Conservation (phyloP, 371 early-diverging fungal species). For the Mortierella sp. region DNA sequence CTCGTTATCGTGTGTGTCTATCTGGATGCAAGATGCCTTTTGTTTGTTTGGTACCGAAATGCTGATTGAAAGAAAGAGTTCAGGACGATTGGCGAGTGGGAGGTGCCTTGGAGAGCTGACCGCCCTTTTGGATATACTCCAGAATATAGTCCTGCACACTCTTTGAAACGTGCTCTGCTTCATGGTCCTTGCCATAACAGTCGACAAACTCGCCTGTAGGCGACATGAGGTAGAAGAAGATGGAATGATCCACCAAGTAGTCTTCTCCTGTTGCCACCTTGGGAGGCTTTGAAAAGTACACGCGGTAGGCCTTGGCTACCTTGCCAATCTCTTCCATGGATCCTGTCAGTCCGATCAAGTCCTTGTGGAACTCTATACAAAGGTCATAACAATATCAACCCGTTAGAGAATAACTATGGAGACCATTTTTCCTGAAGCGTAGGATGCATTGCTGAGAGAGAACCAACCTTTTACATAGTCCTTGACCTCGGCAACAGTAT, state of each 20-base stretch:
- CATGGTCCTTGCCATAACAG: conserved; percentile 85
- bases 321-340: conserved; percentile 82
- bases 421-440: too few species aligned
- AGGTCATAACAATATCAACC: too few species aligned
- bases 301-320: conserved; percentile 91
- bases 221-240: conserved; percentile 96
- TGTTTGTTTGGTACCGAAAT: too few species aligned
- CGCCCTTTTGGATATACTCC: conserved; percentile 60
- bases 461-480: conserved; percentile 82
- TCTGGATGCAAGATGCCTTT: too few species aligned
- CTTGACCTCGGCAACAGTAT: conserved; percentile 82
- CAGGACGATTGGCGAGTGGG: conserved; percentile 6
- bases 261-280: conserved; percentile 88
- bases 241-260: conserved; percentile 97
- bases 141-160: conserved; percentile 70
- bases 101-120: conserved; percentile 44
- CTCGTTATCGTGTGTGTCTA: too few species aligned
- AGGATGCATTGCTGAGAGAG: too few species aligned
- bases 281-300: conserved; percentile 92
- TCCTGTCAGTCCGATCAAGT: conserved; percentile 93
- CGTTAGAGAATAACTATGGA: too few species aligned
- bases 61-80: background rate
- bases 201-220: conserved; percentile 92
- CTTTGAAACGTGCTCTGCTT: conserved; percentile 66
- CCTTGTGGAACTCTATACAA: conserved; percentile 90